These are phyloP conservation scores for Myriosclerotinia curreyana DNA, from an alignment of 2,329 filamentous ascomycete species.

Conservation along the genomic window DNA sequence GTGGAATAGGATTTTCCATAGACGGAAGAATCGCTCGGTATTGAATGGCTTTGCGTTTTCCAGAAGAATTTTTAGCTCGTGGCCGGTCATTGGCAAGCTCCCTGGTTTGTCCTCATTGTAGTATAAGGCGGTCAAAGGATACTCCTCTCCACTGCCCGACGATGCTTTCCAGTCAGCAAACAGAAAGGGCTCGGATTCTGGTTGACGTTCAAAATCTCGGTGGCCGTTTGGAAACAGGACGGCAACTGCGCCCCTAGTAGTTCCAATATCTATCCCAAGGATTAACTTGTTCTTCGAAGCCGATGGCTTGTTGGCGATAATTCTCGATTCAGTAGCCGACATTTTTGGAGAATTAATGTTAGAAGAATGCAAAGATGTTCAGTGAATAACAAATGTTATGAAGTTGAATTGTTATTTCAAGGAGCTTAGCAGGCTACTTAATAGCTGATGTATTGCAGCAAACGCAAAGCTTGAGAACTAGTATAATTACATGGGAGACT, in stretches of 20 bases:
- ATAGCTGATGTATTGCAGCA: no score
- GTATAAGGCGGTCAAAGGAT: slow-evolving; percentile 4
- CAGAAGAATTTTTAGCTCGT: neutral
- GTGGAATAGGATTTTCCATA: slow-evolving; percentile 18
- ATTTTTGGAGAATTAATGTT: neutral
- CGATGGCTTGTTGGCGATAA: neutral
- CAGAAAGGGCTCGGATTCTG: neutral
- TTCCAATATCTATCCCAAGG: slow-evolving; percentile 11
- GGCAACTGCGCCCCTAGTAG: slow-evolving; percentile 6
- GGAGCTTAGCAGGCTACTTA: no score
- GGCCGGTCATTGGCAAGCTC: slow-evolving; percentile 5
- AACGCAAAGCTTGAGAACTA: no score
- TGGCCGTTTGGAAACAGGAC: no score
- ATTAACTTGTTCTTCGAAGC: slow-evolving; percentile 5
- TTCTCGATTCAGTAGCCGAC: neutral
- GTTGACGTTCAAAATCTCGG: neutral
- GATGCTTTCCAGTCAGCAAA: slow-evolving; percentile 1
- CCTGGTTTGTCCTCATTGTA: neutral
- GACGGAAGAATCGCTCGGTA: neutral
- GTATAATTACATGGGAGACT: no score
- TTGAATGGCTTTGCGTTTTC: neutral
- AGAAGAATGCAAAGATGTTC: no score
- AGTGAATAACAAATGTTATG: no score
- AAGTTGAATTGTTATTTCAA: no score
- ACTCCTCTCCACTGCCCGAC: neutral